A percentile compares a stretch with the other conserved stretches of the same genome.
Conservation (phyloP, 2,329 filamentous ascomycete species). For the Phaeophleospora eucalypticola region DNA sequence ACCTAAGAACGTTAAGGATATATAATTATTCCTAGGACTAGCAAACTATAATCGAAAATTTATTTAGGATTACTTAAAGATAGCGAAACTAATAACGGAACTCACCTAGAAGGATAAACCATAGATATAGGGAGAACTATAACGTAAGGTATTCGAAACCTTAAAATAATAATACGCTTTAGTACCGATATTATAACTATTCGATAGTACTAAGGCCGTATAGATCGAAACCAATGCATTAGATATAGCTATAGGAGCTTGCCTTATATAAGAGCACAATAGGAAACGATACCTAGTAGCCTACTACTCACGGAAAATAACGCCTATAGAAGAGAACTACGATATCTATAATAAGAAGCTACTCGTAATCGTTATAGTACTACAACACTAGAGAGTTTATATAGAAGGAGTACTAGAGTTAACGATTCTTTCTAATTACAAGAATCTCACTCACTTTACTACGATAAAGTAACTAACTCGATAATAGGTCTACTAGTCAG, state of each 20-base stretch:
- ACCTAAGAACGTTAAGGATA: slow-evolving; percentile 18
- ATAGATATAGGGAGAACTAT: not conserved
- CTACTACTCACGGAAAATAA: slow-evolving; percentile 17
- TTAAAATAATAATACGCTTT: not conserved
- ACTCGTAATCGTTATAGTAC: not conserved
- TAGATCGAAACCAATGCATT: slow-evolving; percentile 9
- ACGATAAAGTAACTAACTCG: not conserved
- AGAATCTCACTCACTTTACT: not conserved
- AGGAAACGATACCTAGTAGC: slow-evolving; percentile 11
- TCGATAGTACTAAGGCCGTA: slow-evolving; percentile 5
- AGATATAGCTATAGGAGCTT: slow-evolving; percentile 10
- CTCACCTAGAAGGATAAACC: slow-evolving; percentile 2
- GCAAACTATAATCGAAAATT: slow-evolving; percentile 6
- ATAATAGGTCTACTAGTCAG: not conserved
- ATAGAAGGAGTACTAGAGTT: not conserved
- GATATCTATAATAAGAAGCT: slow-evolving; percentile 5
- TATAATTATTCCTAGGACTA: slow-evolving; percentile 20
- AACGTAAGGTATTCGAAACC: not conserved
- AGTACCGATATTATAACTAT: slow-evolving; percentile 6
- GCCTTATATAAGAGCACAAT: slow-evolving; percentile 7
- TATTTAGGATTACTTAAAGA: slow-evolving; percentile 3
- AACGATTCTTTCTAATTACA: not conserved
- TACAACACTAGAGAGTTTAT: slow-evolving; percentile 1
- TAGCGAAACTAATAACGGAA: not conserved
- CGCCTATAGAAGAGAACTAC: slow-evolving; percentile 15